Percentiles rank a stretch among this genome's conserved stretches.
Evolutionary conservation across 2,329 filamentous ascomycete species (phyloP).

Genomic region (Trichophyton verrucosum): DNA sequence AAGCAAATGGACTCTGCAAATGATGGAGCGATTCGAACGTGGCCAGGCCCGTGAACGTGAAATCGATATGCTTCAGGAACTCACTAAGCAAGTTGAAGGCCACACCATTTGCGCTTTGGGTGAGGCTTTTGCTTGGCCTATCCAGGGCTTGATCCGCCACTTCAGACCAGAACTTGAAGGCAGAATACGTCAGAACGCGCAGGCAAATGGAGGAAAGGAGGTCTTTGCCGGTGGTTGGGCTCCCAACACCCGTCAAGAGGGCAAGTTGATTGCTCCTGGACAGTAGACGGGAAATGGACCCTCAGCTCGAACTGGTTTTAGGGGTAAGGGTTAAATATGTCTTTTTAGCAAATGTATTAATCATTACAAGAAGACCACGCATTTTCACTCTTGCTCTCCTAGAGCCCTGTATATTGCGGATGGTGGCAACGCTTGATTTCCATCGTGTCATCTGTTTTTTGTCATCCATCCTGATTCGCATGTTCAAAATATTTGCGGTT

Average conservation of each 20-base stretch:
- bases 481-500: constrained; percentile 2
- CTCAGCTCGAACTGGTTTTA: neutral
- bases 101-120: constrained; percentile 97
- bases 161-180: constrained; percentile 94
- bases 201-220: constrained; percentile 50
- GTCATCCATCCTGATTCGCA: neutral
- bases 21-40: constrained; percentile 92
- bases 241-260: constrained; percentile 60
- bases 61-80: constrained; percentile 98
- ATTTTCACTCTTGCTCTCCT: constrained; percentile 2
- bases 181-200: constrained; percentile 69
- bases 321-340: neutral
- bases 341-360: constrained; percentile 1
- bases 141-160: constrained; percentile 95
- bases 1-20: constrained; percentile 98
- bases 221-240: constrained; percentile 81
- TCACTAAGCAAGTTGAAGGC: constrained; percentile 98
- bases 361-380: neutral
- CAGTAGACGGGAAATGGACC: constrained; percentile 45
- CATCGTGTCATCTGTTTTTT: neutral
- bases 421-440: neutral
- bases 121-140: constrained; percentile 96
- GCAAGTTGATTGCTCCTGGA: constrained; percentile 75
- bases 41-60: constrained; percentile 79
- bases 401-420: constrained; percentile 4